Evolutionary conservation across 2,329 filamentous ascomycete species (phyloP).

Genomic region (Clarireedia homoeocarpa): DNA sequence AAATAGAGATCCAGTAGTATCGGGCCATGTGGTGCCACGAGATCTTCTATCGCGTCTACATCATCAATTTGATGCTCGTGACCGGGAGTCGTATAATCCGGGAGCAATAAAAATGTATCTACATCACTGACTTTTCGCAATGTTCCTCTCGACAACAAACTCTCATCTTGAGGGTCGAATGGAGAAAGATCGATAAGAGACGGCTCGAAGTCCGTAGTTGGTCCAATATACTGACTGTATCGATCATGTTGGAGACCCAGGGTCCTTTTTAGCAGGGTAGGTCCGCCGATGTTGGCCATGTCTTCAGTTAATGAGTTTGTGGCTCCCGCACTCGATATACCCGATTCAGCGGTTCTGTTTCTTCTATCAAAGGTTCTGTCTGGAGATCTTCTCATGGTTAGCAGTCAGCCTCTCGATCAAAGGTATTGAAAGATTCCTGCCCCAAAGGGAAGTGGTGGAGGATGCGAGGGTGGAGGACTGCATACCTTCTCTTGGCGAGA

Average conservation of each 20-base stretch:
- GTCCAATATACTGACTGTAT: slow-evolving; percentile 76
- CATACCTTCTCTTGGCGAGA: slow-evolving; percentile 61
- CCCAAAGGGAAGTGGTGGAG: not conserved
- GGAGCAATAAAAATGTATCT: slow-evolving; percentile 74
- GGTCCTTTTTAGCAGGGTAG: slow-evolving; percentile 58
- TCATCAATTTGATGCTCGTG: slow-evolving; percentile 63
- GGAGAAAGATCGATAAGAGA: slow-evolving; percentile 74
- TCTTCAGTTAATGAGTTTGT: slow-evolving; percentile 60
- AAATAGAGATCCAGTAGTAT: slow-evolving; percentile 77
- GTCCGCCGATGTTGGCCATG: slow-evolving; percentile 62
- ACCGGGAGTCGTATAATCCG: slow-evolving; percentile 64
- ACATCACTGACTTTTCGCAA: slow-evolving; percentile 68
- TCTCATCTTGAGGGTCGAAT: slow-evolving; percentile 77
- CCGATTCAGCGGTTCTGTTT: slow-evolving; percentile 46
- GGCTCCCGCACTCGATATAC: slow-evolving; percentile 52
- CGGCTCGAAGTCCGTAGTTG: slow-evolving; percentile 76
- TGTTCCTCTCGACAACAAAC: slow-evolving; percentile 58
- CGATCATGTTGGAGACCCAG: slow-evolving; percentile 70
- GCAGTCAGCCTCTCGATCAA: slow-evolving; percentile 15
- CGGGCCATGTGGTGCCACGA: slow-evolving; percentile 70
- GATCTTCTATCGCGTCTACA: slow-evolving; percentile 63
- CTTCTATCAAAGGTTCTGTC: slow-evolving; percentile 46
- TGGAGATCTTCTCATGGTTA: slow-evolving; percentile 41
- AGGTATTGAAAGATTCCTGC: not conserved
- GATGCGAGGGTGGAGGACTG: not conserved